Conservation (phyloP, 495 filamentous ascomycete genomes). For the Xeromyces bisporus region DNA sequence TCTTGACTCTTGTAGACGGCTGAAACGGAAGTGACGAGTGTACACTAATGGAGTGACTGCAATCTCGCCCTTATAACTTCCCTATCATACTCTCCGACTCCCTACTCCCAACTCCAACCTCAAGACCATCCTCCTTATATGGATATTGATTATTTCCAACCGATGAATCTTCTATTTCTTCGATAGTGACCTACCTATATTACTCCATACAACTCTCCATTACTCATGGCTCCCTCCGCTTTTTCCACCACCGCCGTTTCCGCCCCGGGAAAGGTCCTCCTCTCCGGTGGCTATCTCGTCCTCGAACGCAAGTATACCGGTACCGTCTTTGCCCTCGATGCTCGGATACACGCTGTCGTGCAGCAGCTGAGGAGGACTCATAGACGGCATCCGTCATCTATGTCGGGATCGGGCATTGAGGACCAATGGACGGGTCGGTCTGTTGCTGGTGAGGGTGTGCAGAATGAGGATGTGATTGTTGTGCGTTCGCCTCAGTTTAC, state of each 20-base stretch:
- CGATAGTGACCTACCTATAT: too few relatives aligned
- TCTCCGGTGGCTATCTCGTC: slow-evolving; percentile 89
- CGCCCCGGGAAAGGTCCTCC: slow-evolving; percentile 87
- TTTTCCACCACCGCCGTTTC: slow-evolving; percentile 47
- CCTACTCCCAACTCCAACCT: too few relatives aligned
- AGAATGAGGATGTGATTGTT: slow-evolving; percentile 39
- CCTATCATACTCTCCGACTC: too few relatives aligned
- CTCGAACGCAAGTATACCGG: slow-evolving; percentile 78
- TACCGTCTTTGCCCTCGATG: slow-evolving; percentile 85
- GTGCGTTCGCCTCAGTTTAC: slow-evolving; percentile 85
- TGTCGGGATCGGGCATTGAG: slow-evolving; percentile 5
- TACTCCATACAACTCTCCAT: too few relatives aligned
- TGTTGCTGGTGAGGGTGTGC: slow-evolving; percentile 11
- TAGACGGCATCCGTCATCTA: slow-evolving; percentile 9
- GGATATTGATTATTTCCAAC: too few relatives aligned
- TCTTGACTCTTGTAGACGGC: too few relatives aligned
- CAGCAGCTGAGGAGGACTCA: slow-evolving; percentile 31
- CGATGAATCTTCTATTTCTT: too few relatives aligned
- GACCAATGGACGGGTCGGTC: background rate
- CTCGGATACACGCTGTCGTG: slow-evolving; percentile 76
- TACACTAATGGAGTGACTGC: too few relatives aligned
- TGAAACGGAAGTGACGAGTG: too few relatives aligned
- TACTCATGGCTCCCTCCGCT: too few relatives aligned
- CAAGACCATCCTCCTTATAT: too few relatives aligned
- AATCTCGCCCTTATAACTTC: too few relatives aligned